These are phyloP conservation scores for Peltaster fructicola DNA, from an alignment of 2,329 filamentous ascomycete species.

Conservation along the genomic window DNA sequence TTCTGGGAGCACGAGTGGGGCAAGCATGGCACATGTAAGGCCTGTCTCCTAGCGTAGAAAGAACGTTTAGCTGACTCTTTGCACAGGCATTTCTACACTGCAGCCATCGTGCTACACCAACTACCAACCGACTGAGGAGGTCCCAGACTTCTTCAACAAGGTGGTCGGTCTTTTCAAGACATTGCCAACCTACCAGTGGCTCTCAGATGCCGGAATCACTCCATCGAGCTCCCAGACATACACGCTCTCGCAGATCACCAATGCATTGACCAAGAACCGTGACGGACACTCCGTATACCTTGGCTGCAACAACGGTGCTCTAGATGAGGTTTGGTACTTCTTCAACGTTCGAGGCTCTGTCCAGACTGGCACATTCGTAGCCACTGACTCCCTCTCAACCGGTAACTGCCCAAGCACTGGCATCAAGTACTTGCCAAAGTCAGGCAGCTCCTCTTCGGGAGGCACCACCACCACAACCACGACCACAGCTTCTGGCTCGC, in stretches of 20 bases:
- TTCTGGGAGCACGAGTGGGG: constrained; percentile 37
- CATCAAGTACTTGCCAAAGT: constrained; percentile 50
- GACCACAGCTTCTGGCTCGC: constrained; percentile 13
- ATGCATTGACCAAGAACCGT: constrained; percentile 35
- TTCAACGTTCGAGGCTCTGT: constrained; percentile 43
- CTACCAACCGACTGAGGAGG: constrained; percentile 41
- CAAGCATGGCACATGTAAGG: constrained; percentile 1
- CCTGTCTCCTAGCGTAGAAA: constrained; percentile 44
- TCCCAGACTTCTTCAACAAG: constrained; percentile 49
- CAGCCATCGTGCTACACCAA: constrained; percentile 44
- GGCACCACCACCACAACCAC: constrained; percentile 19
- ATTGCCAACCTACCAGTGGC: constrained; percentile 45
- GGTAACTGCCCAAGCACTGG: constrained; percentile 45
- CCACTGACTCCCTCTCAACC: constrained; percentile 36
- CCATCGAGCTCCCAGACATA: constrained; percentile 41
- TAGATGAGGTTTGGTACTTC: constrained; percentile 43
- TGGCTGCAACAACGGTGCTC: constrained; percentile 32
- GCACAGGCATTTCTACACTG: constrained; percentile 55
- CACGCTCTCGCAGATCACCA: constrained; percentile 38
- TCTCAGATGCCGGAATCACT: constrained; percentile 43
- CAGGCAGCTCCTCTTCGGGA: too few species aligned
- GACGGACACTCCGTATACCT: constrained; percentile 41
- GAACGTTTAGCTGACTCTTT: too few species aligned
- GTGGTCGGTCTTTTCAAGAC: constrained; percentile 48
- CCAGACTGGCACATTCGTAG: constrained; percentile 42